Evolutionary conservation across 805 yeast species (phyloP).

Genomic region (Saccharomycopsis oosterbeekiorum): DNA sequence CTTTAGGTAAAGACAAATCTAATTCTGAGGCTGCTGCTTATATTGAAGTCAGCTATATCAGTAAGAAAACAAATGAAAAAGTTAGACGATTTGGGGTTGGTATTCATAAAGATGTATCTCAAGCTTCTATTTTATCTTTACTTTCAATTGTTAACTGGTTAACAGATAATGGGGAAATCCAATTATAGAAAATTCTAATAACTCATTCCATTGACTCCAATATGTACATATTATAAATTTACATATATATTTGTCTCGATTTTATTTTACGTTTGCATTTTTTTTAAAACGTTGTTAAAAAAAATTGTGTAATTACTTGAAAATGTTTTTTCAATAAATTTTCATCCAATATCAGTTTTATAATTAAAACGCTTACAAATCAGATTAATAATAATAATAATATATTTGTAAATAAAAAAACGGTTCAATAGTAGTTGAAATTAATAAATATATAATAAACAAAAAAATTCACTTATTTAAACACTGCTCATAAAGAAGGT

Average conservation of each 20-base stretch:
- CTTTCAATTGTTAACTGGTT: constrained; percentile 49
- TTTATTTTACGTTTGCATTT: background rate
- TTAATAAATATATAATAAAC: background rate
- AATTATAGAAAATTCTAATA: background rate
- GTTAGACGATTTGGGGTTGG: constrained; percentile 80
- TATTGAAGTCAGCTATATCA: constrained; percentile 45
- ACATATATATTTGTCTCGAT: background rate
- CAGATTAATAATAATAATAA: background rate
- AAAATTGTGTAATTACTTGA: too few relatives aligned
- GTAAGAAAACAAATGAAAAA: constrained; percentile 32
- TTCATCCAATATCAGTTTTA: too few relatives aligned
- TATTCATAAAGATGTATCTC: constrained; percentile 79
- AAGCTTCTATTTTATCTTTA: constrained; percentile 67
- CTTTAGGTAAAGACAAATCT: constrained; percentile 56
- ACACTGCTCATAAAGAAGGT: constrained; percentile 56
- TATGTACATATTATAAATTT: background rate
- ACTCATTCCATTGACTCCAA: background rate
- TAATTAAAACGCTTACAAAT: background rate
- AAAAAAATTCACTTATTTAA: background rate
- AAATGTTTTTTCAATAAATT: too few relatives aligned
- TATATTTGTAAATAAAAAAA: background rate
- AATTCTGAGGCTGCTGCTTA: constrained; percentile 67
- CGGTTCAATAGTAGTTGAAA: background rate
- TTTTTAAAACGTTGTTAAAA: too few relatives aligned
- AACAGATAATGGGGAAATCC: constrained; percentile 12